Percentiles rank a stretch among this genome's conserved stretches.
Evolutionary conservation across 441 rosid genomes (phyloP).

Genomic region (Capsella rubella): DNA sequence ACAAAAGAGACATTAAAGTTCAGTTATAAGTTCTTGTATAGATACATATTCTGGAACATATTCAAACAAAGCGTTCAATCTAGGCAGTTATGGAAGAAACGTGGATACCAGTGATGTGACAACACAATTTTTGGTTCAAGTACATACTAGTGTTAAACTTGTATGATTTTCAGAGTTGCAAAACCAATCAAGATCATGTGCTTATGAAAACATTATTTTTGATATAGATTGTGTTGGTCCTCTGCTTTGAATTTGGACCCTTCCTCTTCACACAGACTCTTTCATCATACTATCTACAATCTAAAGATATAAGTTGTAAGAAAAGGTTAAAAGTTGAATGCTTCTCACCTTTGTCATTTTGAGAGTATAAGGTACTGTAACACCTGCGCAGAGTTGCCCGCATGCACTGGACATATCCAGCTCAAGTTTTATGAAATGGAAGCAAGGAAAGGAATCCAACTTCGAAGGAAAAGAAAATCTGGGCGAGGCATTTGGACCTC

Average conservation of each 20-base stretch:
- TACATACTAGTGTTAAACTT: constrained; percentile 22
- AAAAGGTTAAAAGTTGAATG: constrained; percentile 17
- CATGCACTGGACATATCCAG: constrained; percentile 54
- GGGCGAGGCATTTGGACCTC: constrained; percentile 56
- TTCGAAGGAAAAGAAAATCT: constrained; percentile 47
- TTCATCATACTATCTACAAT: constrained; percentile 22
- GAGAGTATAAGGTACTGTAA: constrained; percentile 47
- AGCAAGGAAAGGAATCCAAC: constrained; percentile 47
- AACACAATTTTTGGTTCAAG: constrained; percentile 25
- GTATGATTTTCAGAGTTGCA: constrained; percentile 4
- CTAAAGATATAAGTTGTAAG: constrained; percentile 4
- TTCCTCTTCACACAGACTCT: constrained; percentile 6
- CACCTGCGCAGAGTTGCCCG: constrained; percentile 60
- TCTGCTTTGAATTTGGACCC: constrained; percentile 22
- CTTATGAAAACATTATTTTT: constrained; percentile 21
- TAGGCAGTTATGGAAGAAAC: constrained; percentile 5
- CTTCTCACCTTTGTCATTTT: constrained; percentile 46
- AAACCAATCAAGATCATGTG: constrained; percentile 23
- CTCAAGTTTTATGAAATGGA: constrained; percentile 61
- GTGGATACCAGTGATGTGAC: constrained; percentile 7
- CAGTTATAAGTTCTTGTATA: constrained; percentile 17
- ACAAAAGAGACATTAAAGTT: constrained; percentile 31
- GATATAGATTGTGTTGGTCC: constrained; percentile 13
- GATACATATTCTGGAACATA: not conserved
- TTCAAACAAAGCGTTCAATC: not conserved